Percentiles rank a stretch among this genome's conserved stretches.
phyloP scores from a whole-genome alignment of 1,284 basidiomycete species.

The Tylopilus sp. region DNA sequence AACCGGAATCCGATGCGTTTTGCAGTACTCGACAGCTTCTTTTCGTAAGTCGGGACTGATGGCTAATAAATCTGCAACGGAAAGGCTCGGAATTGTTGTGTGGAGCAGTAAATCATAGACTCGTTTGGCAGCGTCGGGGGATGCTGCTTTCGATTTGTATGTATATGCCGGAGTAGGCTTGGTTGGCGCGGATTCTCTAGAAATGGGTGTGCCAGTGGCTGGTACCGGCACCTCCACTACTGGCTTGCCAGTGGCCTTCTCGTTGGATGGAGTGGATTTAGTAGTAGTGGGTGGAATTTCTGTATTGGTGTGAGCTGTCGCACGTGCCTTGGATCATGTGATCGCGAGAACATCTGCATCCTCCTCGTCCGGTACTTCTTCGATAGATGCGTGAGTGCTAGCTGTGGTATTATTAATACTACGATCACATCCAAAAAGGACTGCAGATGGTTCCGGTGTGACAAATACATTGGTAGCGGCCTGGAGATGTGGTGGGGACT shows the following conservation, averaged over 20 bases:
- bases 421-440: background rate
- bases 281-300: too few species aligned
- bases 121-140: background rate
- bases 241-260: background rate
- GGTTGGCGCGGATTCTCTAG: too few species aligned
- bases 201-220: too few species aligned
- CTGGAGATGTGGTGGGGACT: constrained; percentile 4
- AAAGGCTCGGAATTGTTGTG: constrained; percentile 13
- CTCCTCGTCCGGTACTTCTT: background rate
- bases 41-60: constrained; percentile 26
- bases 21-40: constrained; percentile 19
- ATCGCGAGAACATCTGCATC: background rate
- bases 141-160: background rate
- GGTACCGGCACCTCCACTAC: too few species aligned
- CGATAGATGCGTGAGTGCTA: background rate
- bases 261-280: too few species aligned
- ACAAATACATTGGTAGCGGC: background rate
- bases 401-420: background rate
- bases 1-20: constrained; percentile 2
- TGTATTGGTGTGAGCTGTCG: too few species aligned
- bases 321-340: background rate
- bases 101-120: constrained; percentile 16
- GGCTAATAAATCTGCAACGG: constrained; percentile 19
- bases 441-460: background rate
- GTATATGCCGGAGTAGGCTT: too few species aligned